Percentiles rank a stretch among this genome's conserved stretches.
phyloP scores from a whole-genome alignment of 2,329 filamentous ascomycete species.

The Monascus ruber region DNA sequence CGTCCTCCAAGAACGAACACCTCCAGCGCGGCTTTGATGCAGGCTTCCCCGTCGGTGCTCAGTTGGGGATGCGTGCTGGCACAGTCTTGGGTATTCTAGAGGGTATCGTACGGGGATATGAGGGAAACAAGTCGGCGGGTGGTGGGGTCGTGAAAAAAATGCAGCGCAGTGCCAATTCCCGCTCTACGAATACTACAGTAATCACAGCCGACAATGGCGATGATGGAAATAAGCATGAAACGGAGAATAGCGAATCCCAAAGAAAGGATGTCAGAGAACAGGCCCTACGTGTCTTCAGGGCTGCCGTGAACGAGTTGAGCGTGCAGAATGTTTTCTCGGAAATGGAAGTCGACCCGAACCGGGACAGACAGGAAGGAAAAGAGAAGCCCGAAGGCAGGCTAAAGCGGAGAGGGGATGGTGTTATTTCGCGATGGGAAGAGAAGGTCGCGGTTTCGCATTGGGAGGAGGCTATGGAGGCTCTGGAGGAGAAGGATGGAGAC shows the following conservation, averaged over 20 bases:
- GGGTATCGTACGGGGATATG: conserved; percentile 43
- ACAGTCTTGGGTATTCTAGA: conserved; percentile 67
- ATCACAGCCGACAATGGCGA: too few species aligned
- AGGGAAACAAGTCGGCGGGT: conserved; percentile 11
- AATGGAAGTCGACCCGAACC: conserved; percentile 2
- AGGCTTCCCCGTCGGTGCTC: conserved; percentile 73
- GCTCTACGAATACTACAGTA: too few species aligned
- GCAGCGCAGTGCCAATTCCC: conserved; percentile 7
- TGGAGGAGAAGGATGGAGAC: conserved; percentile 21
- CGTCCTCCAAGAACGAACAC: conserved; percentile 59
- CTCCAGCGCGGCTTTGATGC: conserved; percentile 88
- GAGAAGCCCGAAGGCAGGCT: conserved; percentile 20
- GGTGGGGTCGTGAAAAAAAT: conserved; percentile 16
- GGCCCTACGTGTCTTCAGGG: conserved; percentile 21
- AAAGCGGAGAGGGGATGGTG: conserved; percentile 17
- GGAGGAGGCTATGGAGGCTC: conserved; percentile 28
- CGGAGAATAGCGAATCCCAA: too few species aligned
- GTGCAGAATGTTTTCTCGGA: conserved; percentile 51
- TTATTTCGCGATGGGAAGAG: conserved; percentile 20
- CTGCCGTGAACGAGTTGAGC: conserved; percentile 49
- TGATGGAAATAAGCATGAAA: too few species aligned
- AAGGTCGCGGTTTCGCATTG: conserved; percentile 21
- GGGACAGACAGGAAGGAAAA: conserved; percentile 5
- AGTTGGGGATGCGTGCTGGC: conserved; percentile 63
- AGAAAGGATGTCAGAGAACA: conserved; percentile 10